Base-by-base conservation (phyloP, 2,329 filamentous ascomycete genomes). In the Sarocladiaceae sp. region DNA sequence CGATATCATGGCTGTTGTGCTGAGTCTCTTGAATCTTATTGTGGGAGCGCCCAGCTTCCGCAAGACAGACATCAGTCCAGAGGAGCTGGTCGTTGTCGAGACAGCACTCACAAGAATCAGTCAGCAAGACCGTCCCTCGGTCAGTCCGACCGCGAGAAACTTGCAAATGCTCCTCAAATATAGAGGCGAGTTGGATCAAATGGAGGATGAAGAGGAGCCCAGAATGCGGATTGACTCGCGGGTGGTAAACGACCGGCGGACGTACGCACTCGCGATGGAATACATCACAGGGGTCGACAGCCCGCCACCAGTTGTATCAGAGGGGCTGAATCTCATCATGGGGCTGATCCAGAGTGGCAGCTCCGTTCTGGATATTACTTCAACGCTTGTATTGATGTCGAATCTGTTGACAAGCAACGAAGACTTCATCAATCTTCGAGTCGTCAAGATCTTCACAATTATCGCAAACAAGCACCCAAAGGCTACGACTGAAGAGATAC, bases 371-470 rank as follows among this genome's bases (percentile, higher is more conserved):
- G 86, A 90, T 60, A 76, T 90, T n/a, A 81, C 82, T 1, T 78
- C 83, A 1, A 73, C 83, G 3, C 71, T 86, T 1, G 78, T 86
- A 5, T 72, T 88, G 1, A 71, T 90, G 51, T 82, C 83, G 1
- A 81, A 78, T 10, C 72, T 89, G 1, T 70, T 90, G 1, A 76
- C 78, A 54, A 84, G 88, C 47, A 71, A 76, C 5, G 87, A 90
- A 52, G 85, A 88, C 52, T 91, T 86, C 61, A 83, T 90, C 55
- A 86, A 87, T 59, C 71, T 86, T 2, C 77, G 82, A n/a, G 79
- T 83, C 15, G 80, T 90, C 55, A 82, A 82, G 55, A 75, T 85
- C 1, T 81, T 88, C 54, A 78, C 79, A 0, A 77, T 82, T 22
- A 66, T 91, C 11, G 79, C 84, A 0, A 69, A 75, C 55, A 76